Conservation (phyloP, 352 stramenopile species). For the Pythium aristosporum region DNA sequence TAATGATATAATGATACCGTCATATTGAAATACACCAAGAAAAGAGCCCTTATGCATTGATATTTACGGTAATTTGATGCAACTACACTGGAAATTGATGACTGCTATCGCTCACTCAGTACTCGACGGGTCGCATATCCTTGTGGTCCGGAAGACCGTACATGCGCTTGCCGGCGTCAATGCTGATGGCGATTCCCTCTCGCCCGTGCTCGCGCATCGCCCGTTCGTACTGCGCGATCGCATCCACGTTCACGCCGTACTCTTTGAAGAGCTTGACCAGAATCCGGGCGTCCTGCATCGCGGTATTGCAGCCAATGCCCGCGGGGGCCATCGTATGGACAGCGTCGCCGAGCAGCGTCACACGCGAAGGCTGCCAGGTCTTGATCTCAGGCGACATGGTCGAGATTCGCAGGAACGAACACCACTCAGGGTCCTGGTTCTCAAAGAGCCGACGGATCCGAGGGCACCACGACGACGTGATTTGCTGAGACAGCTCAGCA, state of each 20-base stretch:
- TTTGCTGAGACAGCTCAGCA: conserved; percentile 48
- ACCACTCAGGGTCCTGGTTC: conserved; percentile 45
- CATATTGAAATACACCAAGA: too few species aligned
- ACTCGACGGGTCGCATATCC: conserved; percentile 38
- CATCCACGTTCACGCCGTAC: conserved; percentile 45
- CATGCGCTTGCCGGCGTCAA: conserved; percentile 46
- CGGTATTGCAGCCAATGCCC: conserved; percentile 61
- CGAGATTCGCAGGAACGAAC: conserved; percentile 63
- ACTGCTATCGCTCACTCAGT: too few species aligned
- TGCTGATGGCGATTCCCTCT: conserved; percentile 45
- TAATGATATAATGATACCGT: too few species aligned
- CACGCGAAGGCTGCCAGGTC: conserved; percentile 41
- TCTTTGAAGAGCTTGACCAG: conserved; percentile 30
- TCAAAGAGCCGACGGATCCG: conserved; percentile 44
- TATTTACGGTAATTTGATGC: too few species aligned
- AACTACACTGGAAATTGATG: too few species aligned
- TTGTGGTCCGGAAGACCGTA: conserved; percentile 40
- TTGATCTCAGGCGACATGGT: conserved; percentile 57
- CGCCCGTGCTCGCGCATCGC: conserved; percentile 52
- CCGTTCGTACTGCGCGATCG: conserved; percentile 53
- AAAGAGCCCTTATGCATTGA: too few species aligned
- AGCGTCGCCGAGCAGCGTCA: conserved; percentile 62
- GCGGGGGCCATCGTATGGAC: conserved; percentile 67
- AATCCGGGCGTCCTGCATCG: conserved; percentile 41
- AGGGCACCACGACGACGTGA: conserved; percentile 51